phyloP scores from a whole-genome alignment of 73 alveolate genomes.

The Paraurostyla sp. region DNA sequence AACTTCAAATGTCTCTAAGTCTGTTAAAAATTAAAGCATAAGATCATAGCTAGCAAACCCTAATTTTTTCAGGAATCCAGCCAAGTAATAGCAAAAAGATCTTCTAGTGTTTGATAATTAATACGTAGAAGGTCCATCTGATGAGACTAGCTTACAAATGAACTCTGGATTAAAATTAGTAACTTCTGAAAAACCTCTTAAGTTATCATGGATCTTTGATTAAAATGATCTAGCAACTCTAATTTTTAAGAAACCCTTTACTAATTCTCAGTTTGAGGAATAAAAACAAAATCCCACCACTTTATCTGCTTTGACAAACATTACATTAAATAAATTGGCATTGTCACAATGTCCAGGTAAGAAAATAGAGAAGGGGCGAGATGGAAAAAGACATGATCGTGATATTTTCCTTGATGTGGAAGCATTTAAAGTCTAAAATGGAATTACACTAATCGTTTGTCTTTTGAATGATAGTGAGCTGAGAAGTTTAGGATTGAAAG shows the following conservation, averaged over 20 bases:
- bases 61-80: neutral
- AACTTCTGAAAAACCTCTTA: conserved; percentile 45
- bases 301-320: neutral
- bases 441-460: conserved; percentile 68
- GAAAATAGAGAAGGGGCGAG: conserved; percentile 77
- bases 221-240: neutral
- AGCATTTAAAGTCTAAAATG: conserved; percentile 5
- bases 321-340: conserved; percentile 40
- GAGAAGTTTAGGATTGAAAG: conserved; percentile 73
- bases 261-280: too few relatives aligned
- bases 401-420: conserved; percentile 70
- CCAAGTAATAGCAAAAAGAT: neutral
- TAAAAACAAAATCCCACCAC: neutral
- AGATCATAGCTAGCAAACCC: neutral
- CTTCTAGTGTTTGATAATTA: neutral
- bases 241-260: neutral
- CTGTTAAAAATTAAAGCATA: neutral
- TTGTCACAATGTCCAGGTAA: conserved; percentile 82
- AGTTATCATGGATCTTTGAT: conserved; percentile 41
- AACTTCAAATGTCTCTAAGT: neutral
- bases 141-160: neutral
- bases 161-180: neutral
- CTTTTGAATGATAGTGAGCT: conserved; percentile 78
- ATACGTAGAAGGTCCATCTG: neutral
- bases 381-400: conserved; percentile 77